Percentiles rank a stretch among this genome's conserved stretches.
Conservation (phyloP, 768 basidiomycete species). For the Lyophyllum decastes region DNA sequence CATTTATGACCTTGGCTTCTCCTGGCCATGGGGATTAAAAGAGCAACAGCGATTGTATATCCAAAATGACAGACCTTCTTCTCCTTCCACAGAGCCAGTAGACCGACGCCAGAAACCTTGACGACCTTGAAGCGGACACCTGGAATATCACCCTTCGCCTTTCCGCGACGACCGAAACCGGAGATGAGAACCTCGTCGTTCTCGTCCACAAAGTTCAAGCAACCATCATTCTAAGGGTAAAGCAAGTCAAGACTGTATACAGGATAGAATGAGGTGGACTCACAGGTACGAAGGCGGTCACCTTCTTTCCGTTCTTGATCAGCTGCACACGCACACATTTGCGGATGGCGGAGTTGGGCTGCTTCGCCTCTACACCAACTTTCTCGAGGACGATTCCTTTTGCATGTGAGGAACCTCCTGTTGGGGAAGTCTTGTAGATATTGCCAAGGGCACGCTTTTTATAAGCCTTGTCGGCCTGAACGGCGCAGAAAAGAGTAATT, state of each 20-base stretch:
- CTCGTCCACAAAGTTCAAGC: slow-evolving; percentile 98
- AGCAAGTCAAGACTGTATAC: background rate
- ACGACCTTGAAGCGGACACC: slow-evolving; percentile 99
- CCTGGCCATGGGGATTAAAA: slow-evolving; percentile 37
- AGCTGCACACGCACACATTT: slow-evolving; percentile 99
- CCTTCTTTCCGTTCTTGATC: slow-evolving; percentile 99
- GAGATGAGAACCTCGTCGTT: slow-evolving; percentile 99
- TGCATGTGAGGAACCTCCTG: slow-evolving; percentile 98
- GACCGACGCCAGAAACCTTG: slow-evolving; percentile 99
- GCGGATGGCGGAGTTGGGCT: slow-evolving; percentile 99
- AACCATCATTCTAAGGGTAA: slow-evolving; percentile 81
- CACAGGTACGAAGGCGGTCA: slow-evolving; percentile 99
- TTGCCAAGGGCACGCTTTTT: slow-evolving; percentile 99
- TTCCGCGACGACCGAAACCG: slow-evolving; percentile 99
- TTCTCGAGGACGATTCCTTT: slow-evolving; percentile 99
- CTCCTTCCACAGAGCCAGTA: slow-evolving; percentile 98
- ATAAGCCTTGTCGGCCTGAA: slow-evolving; percentile 95
- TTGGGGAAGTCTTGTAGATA: slow-evolving; percentile 99
- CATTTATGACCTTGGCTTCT: slow-evolving; percentile 68
- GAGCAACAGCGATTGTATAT: background rate
- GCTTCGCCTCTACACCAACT: slow-evolving; percentile 99
- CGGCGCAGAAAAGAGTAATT: background rate
- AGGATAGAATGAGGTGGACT: slow-evolving; percentile 32
- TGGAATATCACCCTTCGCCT: slow-evolving; percentile 99
- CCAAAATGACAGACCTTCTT: slow-evolving; percentile 77